Percentiles rank a stretch among this genome's conserved stretches.
phyloP scores from a whole-genome alignment of 176 grass and related monocot species.

The Leersia perrieri region DNA sequence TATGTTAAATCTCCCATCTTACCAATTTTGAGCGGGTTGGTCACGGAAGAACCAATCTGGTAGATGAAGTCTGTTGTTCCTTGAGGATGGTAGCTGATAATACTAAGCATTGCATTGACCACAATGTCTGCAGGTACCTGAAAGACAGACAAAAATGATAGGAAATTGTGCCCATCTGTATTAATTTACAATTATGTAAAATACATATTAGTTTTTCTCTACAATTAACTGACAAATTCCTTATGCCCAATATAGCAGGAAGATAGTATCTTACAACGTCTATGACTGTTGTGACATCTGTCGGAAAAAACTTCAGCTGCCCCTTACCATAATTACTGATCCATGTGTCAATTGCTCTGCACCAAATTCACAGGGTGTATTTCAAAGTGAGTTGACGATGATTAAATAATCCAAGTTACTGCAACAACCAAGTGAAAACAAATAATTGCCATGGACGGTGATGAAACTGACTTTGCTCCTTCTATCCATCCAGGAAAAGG shows the following conservation, averaged over 20 bases:
- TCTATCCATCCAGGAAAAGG: slow-evolving; percentile 44
- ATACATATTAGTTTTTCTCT: background rate
- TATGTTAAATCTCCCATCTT: background rate
- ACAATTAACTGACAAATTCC: background rate
- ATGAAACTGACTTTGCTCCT: slow-evolving; percentile 30
- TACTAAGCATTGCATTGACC: slow-evolving; percentile 21
- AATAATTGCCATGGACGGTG: background rate
- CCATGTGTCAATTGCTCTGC: slow-evolving; percentile 25
- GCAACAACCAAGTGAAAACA: too few species aligned
- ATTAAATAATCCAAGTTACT: too few species aligned
- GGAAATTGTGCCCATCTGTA: background rate
- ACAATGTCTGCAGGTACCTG: slow-evolving; percentile 18
- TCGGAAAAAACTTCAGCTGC: slow-evolving; percentile 8
- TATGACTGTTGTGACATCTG: slow-evolving; percentile 14
- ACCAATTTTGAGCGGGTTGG: background rate
- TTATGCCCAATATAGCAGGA: background rate
- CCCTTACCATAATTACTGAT: slow-evolving; percentile 21
- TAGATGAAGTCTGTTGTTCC: background rate
- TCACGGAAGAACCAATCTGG: slow-evolving; percentile 20
- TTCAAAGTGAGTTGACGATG: background rate
- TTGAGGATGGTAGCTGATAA: background rate
- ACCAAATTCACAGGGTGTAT: background rate
- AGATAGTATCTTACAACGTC: slow-evolving; percentile 22
- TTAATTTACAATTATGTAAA: background rate
- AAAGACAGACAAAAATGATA: background rate